A percentile compares a stretch with the other conserved stretches of the same genome.
phyloP scores from a whole-genome alignment of 257 asterid genomes.

The Gentiana macrophylla region DNA sequence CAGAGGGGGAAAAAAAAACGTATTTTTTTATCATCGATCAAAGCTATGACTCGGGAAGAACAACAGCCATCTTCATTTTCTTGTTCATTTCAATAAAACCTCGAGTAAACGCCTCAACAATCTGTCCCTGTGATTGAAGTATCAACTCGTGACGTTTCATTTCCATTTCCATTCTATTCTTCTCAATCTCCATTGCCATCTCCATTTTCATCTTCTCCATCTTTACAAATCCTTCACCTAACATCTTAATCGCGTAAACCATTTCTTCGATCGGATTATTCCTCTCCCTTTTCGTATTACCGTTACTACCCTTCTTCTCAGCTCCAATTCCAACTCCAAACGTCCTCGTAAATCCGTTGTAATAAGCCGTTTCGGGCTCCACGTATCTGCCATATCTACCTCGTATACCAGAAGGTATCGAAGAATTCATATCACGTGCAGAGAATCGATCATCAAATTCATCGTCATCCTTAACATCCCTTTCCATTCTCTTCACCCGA shows the following conservation, averaged over 20 bases:
- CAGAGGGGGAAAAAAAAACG: too few relatives aligned
- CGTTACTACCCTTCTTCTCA: conserved; percentile 16
- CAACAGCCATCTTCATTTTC: conserved; percentile 26
- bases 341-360: conserved; percentile 16
- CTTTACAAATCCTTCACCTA: conserved; percentile 81
- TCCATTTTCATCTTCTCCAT: conserved; percentile 90
- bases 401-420: conserved; percentile 15
- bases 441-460: conserved; percentile 25
- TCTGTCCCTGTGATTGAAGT: conserved; percentile 74
- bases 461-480: conserved; percentile 8
- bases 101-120: conserved; percentile 68
- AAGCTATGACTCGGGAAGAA: conserved; percentile 20
- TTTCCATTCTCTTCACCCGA: conserved; percentile 21
- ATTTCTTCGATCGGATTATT: conserved; percentile 55
- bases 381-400: conserved; percentile 21
- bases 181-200: conserved; percentile 82
- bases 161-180: conserved; percentile 87
- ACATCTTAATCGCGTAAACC: conserved; percentile 45
- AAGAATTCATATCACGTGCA: conserved; percentile 15
- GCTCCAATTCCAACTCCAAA: conserved; percentile 10
- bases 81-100: conserved; percentile 56
- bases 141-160: conserved; percentile 72
- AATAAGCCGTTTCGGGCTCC: conserved; percentile 9
- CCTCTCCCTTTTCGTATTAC: conserved; percentile 34
- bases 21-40: too few relatives aligned